A percentile compares a stretch with the other conserved stretches of the same genome.
phyloP scores from a whole-genome alignment of 441 rosid species.

The Eugenia klotzschiana region DNA sequence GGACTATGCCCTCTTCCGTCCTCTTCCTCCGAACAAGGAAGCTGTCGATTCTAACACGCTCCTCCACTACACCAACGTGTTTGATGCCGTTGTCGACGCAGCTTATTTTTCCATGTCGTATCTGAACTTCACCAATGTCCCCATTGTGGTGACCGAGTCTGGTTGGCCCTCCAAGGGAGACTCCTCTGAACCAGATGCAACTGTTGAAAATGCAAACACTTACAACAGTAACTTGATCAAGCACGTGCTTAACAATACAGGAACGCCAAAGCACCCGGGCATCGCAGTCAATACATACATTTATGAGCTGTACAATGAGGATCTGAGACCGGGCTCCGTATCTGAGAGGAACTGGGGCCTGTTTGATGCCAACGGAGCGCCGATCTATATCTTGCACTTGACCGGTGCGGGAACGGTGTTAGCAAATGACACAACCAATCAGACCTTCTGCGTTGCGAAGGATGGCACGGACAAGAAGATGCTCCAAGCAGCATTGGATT shows the following conservation, averaged over 20 bases:
- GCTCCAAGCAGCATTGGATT: constrained; percentile 91
- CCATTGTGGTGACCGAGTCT: constrained; percentile 61
- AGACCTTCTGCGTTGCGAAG: constrained; percentile 71
- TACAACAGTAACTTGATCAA: constrained; percentile 81
- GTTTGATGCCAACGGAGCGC: constrained; percentile 49
- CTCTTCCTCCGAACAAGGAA: constrained; percentile 80
- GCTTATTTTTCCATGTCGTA: constrained; percentile 74
- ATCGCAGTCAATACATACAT: constrained; percentile 58
- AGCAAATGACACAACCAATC: constrained; percentile 87
- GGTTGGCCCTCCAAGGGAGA: constrained; percentile 98
- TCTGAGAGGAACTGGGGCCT: constrained; percentile 94
- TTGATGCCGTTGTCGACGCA: constrained; percentile 83
- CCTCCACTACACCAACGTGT: constrained; percentile 83
- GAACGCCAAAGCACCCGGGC: constrained; percentile 82
- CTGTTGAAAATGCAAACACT: constrained; percentile 65
- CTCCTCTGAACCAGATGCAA: constrained; percentile 53
- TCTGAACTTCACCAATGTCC: constrained; percentile 66
- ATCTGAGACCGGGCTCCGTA: constrained; percentile 40
- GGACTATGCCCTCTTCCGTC: constrained; percentile 82
- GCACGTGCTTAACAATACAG: constrained; percentile 74
- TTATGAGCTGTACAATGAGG: constrained; percentile 91
- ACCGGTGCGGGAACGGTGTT: constrained; percentile 65
- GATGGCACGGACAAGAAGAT: constrained; percentile 61
- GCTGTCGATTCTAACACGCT: constrained; percentile 89
- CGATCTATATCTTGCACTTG: constrained; percentile 59